Conservation (phyloP, 805 yeast genomes). For the Hemisphaericaspora nanyangensis region DNA sequence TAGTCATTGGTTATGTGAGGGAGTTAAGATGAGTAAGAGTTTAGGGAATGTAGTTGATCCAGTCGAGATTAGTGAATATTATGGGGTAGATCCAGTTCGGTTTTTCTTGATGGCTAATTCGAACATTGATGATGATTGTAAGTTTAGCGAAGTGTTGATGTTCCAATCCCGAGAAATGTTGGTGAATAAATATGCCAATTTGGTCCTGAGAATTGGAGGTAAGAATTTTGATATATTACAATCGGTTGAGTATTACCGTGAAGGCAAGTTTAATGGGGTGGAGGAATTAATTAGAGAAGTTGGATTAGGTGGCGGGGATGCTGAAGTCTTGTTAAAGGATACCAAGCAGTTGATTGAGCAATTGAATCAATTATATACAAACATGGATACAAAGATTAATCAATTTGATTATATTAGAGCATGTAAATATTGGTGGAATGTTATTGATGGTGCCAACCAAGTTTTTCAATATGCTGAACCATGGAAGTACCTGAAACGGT, state of each 20-base stretch:
- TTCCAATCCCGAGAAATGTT: constrained; percentile 55
- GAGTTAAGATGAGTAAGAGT: constrained; percentile 91
- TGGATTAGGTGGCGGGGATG: constrained; percentile 1
- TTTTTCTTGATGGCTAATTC: constrained; percentile 76
- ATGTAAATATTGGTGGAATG: constrained; percentile 54
- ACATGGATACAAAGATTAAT: constrained; percentile 42
- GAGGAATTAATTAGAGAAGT: constrained; percentile 16
- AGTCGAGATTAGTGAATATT: constrained; percentile 51
- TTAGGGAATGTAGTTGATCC: constrained; percentile 95
- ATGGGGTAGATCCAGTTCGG: constrained; percentile 72
- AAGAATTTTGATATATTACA: constrained; percentile 56
- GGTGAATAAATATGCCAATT: constrained; percentile 80
- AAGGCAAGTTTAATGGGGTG: constrained; percentile 19
- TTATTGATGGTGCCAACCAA: constrained; percentile 57
- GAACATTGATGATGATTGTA: constrained; percentile 71
- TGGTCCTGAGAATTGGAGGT: constrained; percentile 71
- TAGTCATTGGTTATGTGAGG: constrained; percentile 90
- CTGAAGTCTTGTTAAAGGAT: constrained; percentile 6
- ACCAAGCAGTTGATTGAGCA: constrained; percentile 20
- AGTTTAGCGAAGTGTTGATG: constrained; percentile 61
- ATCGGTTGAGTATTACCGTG: constrained; percentile 30
- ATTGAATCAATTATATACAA: constrained; percentile 30
- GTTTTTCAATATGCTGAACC: constrained; percentile 71
- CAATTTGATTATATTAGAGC: constrained; percentile 54
- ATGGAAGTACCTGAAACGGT: constrained; percentile 52